Base-by-base conservation (phyloP, 805 yeast species). In the Starmerella vaccinii region DNA sequence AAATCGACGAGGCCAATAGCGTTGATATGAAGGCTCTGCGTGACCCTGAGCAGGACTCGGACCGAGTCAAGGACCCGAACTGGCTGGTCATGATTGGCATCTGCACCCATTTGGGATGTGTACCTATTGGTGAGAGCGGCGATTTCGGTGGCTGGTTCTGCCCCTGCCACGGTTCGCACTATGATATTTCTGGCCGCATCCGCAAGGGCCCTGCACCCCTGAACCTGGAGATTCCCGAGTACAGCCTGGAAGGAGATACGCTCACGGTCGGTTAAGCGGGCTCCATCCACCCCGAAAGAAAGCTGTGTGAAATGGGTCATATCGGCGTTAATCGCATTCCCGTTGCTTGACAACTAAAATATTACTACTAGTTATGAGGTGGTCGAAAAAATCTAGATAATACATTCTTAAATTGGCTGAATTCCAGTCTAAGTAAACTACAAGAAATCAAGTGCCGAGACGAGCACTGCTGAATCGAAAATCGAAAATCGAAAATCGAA, bases 81-180 rank as follows among this genome's bases (percentile, higher is more conserved):
- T 92, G 98, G 98, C 80, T 92, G 68, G 78, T 92, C 70, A 92
- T 92, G 99, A 72, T 92, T 74, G 99, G 99, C 75, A 90, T 92
- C 71, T 92, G 99, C 78, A 92, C 99, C 61, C 99, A 92, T 72
- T 82, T 92, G 77, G 99, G 99, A 71, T 92, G 99, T 83, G 99
- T 92, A 57, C 99, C 99, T 62, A 92, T 92, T 66, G 99, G 99
- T 70, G 97, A 92, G 76, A 82, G 97, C 61, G 99, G 99, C 75
- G 99, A 92, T 73, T 92, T 79, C 64, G 97, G 97, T 70, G 99
- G 99, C 70, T 92, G 99, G 99, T 92, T 92, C 90, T 92, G 98
- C 74, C 98, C 99, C 60, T 92, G 98, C 77, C 99, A 94, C 78
- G 99, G 98, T 80, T 90, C 97, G 68, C 98, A 94, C 73, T 92